Percentiles rank a stretch among this genome's conserved stretches.
phyloP scores from a whole-genome alignment of 129 eudicot genomes.

The Sambucus nigra region DNA sequence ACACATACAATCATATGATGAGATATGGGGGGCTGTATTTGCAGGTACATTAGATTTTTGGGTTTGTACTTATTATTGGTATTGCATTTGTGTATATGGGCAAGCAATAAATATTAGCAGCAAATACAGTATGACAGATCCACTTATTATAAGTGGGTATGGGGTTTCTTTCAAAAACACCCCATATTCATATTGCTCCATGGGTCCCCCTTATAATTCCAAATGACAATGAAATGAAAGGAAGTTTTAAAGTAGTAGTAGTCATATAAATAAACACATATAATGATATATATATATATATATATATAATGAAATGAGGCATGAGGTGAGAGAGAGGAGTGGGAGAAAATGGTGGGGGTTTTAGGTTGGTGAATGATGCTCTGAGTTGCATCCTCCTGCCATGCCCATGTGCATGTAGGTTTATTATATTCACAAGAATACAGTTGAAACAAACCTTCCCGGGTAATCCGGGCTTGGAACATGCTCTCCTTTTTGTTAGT shows the following conservation, averaged over 20 bases:
- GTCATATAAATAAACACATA: neutral
- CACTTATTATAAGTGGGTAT: slow-evolving; percentile 15
- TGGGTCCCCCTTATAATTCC: slow-evolving; percentile 19
- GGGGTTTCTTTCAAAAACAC: slow-evolving; percentile 17
- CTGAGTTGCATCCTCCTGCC: slow-evolving; percentile 29
- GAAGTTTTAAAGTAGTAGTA: slow-evolving; percentile 12
- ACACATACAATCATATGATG: neutral
- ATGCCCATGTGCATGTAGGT: slow-evolving; percentile 36
- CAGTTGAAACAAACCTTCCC: slow-evolving; percentile 18
- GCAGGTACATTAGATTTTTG: slow-evolving; percentile 22
- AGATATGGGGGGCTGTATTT: slow-evolving; percentile 8
- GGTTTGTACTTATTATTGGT: slow-evolving; percentile 21
- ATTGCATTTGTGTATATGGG: neutral
- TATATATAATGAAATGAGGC: neutral
- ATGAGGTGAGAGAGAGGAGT: neutral
- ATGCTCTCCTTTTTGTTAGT: slow-evolving; percentile 16
- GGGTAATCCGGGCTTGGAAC: slow-evolving; percentile 26
- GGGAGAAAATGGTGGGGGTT: slow-evolving; percentile 2
- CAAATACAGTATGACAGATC: slow-evolving; percentile 5
- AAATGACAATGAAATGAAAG: slow-evolving; percentile 23
- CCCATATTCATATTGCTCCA: slow-evolving; percentile 16
- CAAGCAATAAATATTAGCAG: neutral
- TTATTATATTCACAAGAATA: slow-evolving; percentile 14
- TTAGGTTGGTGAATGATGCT: slow-evolving; percentile 26
- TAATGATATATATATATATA: no score